Percentiles rank a stretch among this genome's conserved stretches.
phyloP scores from a whole-genome alignment of 768 basidiomycete genomes.

The Amanita brunnescens region DNA sequence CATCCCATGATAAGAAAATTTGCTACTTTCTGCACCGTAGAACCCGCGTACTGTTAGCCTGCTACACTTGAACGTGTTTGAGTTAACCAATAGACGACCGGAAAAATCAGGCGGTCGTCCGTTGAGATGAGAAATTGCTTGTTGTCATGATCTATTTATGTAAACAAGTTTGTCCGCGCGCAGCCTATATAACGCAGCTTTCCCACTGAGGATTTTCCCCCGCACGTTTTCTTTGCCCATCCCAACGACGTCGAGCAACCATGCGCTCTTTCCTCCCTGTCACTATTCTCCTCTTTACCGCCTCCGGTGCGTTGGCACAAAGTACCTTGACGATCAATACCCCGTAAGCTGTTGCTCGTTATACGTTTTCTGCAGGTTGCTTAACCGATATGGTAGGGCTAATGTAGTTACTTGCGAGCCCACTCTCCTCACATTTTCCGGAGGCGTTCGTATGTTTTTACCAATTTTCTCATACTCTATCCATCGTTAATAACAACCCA shows the following conservation, averaged over 20 bases:
- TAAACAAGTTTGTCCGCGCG: slow-evolving; percentile 14
- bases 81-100: too few relatives aligned
- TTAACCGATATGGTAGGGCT: slow-evolving; percentile 22
- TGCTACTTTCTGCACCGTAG: too few relatives aligned
- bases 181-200: slow-evolving; percentile 10
- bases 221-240: slow-evolving; percentile 18
- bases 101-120: too few relatives aligned
- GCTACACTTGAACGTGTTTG: too few relatives aligned
- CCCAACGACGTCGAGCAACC: slow-evolving; percentile 16
- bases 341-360: slow-evolving; percentile 43
- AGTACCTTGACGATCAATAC: slow-evolving; percentile 47
- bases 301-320: slow-evolving; percentile 36
- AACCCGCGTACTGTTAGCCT: too few relatives aligned
- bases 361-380: not conserved
- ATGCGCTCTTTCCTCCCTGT: slow-evolving; percentile 36
- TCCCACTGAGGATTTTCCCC: slow-evolving; percentile 12
- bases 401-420: slow-evolving; percentile 52
- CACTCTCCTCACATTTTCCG: slow-evolving; percentile 40
- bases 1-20: too few relatives aligned
- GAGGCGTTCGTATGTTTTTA: slow-evolving; percentile 41
- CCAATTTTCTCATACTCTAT: not conserved
- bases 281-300: slow-evolving; percentile 31
- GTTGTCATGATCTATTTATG: slow-evolving; percentile 19
- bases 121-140: too few relatives aligned
- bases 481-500: slow-evolving; percentile 8